Base-by-base conservation (phyloP, 208 protist genomes). In the Trypanosoma congolense region DNA sequence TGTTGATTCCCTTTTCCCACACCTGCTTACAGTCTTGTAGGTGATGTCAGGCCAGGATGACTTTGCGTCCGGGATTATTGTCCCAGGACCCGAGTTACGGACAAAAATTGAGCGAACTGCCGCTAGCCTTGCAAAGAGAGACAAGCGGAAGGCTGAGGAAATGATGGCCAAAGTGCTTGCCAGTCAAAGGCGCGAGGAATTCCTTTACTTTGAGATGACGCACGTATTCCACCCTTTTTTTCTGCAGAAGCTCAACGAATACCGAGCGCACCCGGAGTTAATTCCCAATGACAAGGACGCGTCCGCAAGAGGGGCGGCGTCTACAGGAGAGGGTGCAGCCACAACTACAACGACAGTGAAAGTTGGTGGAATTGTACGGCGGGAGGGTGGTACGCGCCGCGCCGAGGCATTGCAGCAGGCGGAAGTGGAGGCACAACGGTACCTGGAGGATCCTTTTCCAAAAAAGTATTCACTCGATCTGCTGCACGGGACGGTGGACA, bases 141-240 rank as follows among this genome's bases (percentile, higher is more conserved):
- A 90, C 24, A 88, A 87, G 48, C 73, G 71, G 26, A 78, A 87
- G 52, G 77, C 83, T 2, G 83, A 92, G 40, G 75, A 90, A 59
- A 87, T 85, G 69, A 69, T 92, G 51, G 83, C 82, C 0, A 90
- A 90, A 62, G 61, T 95, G 31, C 75, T 92, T 2, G 73, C 77
- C 26, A 87, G 80, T 14, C 64, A 24, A 24, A 83, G 83, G 43
- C 82, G 83, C n/a, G 77, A 86, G 59, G 68, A 90, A 49, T 90
- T 83, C 46, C 66, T 89, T 9, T 95, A 79, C 52, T 75, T 86
- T 38, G 80, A 89, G 46, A 71, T 82, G 2, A 87, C 81, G 16
- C 83, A 95, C 60, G 80, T 92, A n/a, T 88, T 95, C 48, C 89
- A 92, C 56, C 87, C 83, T 1, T 95, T 89, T 62, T 95, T 91